Percentiles rank a stretch among this genome's conserved stretches.
Evolutionary conservation across 129 eudicot genomes (phyloP).

Genomic region (Silybum marianum): DNA sequence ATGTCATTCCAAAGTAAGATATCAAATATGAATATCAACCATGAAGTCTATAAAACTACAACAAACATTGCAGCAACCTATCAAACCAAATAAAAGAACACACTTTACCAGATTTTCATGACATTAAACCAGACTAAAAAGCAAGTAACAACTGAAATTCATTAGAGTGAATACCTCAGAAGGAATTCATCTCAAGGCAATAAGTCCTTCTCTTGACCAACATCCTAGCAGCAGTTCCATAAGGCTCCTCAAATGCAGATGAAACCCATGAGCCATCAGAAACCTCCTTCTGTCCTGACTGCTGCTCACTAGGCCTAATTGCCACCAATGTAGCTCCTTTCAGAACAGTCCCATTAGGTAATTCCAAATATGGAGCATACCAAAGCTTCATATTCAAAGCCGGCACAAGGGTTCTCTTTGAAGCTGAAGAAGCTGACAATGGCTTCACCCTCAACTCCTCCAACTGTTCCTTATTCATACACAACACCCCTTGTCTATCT

Average conservation of each 20-base stretch:
- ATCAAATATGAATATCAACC: conserved; percentile 1
- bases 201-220: conserved; percentile 88
- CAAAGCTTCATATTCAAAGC: conserved; percentile 94
- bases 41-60: neutral
- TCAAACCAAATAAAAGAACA: neutral
- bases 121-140: neutral
- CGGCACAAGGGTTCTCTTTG: conserved; percentile 82
- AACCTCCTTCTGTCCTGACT: conserved; percentile 58
- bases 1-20: neutral
- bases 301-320: conserved; percentile 79
- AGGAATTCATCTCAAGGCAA: conserved; percentile 91
- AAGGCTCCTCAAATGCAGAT: conserved; percentile 86
- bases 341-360: conserved; percentile 77
- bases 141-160: neutral
- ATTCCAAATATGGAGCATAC: conserved; percentile 86
- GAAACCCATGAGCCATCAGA: conserved; percentile 80
- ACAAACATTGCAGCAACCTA: neutral
- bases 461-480: conserved; percentile 90
- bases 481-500: conserved; percentile 88
- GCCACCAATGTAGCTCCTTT: conserved; percentile 98
- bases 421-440: conserved; percentile 80
- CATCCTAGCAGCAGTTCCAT: conserved; percentile 90
- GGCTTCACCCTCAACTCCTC: conserved; percentile 98
- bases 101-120: neutral
- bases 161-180: conserved; percentile 29